Conservation (phyloP, 805 yeast species). For the Candida alai region DNA sequence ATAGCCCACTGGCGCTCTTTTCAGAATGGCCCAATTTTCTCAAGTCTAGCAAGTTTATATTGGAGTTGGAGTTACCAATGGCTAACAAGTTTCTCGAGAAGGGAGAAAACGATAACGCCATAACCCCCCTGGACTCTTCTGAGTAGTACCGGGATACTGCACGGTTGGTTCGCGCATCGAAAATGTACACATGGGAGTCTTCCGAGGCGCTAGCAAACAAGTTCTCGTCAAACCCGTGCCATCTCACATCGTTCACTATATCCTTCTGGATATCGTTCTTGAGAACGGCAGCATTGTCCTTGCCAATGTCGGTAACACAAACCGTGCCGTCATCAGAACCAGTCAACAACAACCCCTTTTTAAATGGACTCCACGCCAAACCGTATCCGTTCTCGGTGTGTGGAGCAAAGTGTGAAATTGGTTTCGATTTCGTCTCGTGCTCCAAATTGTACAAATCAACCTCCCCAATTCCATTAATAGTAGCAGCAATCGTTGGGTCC, state of each 20-base stretch:
- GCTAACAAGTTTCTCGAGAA: conserved; percentile 59
- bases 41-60: conserved; percentile 61
- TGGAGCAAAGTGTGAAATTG: conserved; percentile 36
- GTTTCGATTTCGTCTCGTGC: conserved; percentile 19
- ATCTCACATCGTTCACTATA: conserved; percentile 73
- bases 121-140: conserved; percentile 42
- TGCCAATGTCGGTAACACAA: conserved; percentile 54
- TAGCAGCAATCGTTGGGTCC: conserved; percentile 50
- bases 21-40: conserved; percentile 35
- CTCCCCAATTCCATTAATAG: conserved; percentile 66
- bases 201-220: conserved; percentile 73
- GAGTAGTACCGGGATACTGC: conserved; percentile 25
- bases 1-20: conserved; percentile 23
- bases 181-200: conserved; percentile 52
- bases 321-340: conserved; percentile 65
- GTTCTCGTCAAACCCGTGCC: conserved; percentile 53
- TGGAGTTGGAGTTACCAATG: conserved; percentile 66
- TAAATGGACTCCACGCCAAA: conserved; percentile 56
- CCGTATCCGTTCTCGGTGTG: conserved; percentile 75
- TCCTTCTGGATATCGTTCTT: conserved; percentile 39
- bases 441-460: conserved; percentile 50
- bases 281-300: conserved; percentile 10
- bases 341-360: conserved; percentile 50
- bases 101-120: conserved; percentile 63
- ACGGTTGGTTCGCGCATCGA: conserved; percentile 45